A percentile compares a stretch with the other conserved stretches of the same genome.
phyloP scores from a whole-genome alignment of 139 green algal species.

The Chlorella sp. region DNA sequence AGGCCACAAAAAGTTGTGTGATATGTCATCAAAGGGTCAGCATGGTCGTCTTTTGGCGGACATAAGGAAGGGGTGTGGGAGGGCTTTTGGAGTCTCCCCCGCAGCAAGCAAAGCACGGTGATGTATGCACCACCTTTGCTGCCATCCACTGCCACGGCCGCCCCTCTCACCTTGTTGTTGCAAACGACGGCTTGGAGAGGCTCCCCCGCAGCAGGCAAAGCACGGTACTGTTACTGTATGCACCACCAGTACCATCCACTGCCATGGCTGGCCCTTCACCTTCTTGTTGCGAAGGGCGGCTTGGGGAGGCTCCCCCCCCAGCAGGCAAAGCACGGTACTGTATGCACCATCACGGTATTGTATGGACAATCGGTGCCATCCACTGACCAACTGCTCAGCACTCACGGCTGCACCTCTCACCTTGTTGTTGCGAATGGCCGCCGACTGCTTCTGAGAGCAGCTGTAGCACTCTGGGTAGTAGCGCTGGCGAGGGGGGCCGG shows the following conservation, averaged over 20 bases:
- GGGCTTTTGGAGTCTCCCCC: too few species aligned
- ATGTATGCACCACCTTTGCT: background rate
- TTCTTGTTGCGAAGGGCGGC: too few species aligned
- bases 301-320: too few species aligned
- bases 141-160: too few species aligned
- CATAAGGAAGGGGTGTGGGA: too few species aligned
- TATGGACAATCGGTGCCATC: background rate
- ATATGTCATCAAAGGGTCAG: background rate
- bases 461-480: constrained; percentile 63
- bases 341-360: background rate
- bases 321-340: background rate
- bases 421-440: constrained; percentile 51
- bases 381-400: too few species aligned
- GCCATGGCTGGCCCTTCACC: too few species aligned
- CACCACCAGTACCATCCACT: too few species aligned
- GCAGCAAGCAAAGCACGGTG: background rate
- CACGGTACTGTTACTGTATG: too few species aligned
- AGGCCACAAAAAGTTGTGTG: background rate
- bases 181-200: constrained; percentile 56
- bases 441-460: constrained; percentile 69
- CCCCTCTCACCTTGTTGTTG: constrained; percentile 19
- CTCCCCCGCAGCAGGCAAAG: too few species aligned
- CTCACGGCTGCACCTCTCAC: background rate
- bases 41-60: background rate
- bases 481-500: constrained; percentile 31